phyloP scores from a whole-genome alignment of 2,329 filamentous ascomycete genomes.

The Pseudogymnoascus sp. region DNA sequence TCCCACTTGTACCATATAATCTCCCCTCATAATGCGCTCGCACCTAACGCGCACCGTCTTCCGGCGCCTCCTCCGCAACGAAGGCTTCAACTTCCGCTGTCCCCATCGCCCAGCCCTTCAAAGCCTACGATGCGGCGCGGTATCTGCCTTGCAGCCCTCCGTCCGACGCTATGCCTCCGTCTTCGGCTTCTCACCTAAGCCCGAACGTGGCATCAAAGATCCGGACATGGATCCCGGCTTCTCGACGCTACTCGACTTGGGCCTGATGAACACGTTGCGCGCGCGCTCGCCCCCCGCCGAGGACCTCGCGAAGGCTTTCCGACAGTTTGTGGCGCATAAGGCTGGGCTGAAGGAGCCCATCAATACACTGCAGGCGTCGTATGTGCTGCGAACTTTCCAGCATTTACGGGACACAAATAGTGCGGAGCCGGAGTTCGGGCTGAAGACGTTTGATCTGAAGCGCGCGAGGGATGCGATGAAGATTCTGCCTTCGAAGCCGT shows the following conservation, averaged over 20 bases:
- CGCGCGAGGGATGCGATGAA: slow-evolving; percentile 16
- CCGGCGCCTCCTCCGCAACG: slow-evolving; percentile 48
- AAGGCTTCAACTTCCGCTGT: slow-evolving; percentile 32
- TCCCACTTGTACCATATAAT: not conserved
- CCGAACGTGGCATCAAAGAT: slow-evolving; percentile 53
- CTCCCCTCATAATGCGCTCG: slow-evolving; percentile 43
- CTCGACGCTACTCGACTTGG: slow-evolving; percentile 62
- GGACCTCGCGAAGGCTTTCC: slow-evolving; percentile 61
- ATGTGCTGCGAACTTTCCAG: slow-evolving; percentile 52
- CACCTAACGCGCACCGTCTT: slow-evolving; percentile 55
- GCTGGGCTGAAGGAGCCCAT: slow-evolving; percentile 41
- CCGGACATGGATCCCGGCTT: slow-evolving; percentile 65
- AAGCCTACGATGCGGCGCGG: slow-evolving; percentile 34
- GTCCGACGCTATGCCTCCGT: slow-evolving; percentile 54
- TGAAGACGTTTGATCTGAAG: slow-evolving; percentile 17
- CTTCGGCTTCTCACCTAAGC: slow-evolving; percentile 55
- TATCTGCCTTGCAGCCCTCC: slow-evolving; percentile 24
- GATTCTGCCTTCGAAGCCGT: slow-evolving; percentile 20
- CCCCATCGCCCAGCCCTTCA: slow-evolving; percentile 19
- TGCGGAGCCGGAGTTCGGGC: slow-evolving; percentile 16
- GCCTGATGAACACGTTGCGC: slow-evolving; percentile 54
- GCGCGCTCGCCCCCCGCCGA: slow-evolving; percentile 56
- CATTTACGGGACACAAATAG: slow-evolving; percentile 43
- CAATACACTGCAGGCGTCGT: slow-evolving; percentile 61
- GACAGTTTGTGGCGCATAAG: slow-evolving; percentile 55